A percentile compares a stretch with the other conserved stretches of the same genome.
Evolutionary conservation across 1,284 basidiomycete genomes (phyloP).

Genomic region (Athelia sp.): DNA sequence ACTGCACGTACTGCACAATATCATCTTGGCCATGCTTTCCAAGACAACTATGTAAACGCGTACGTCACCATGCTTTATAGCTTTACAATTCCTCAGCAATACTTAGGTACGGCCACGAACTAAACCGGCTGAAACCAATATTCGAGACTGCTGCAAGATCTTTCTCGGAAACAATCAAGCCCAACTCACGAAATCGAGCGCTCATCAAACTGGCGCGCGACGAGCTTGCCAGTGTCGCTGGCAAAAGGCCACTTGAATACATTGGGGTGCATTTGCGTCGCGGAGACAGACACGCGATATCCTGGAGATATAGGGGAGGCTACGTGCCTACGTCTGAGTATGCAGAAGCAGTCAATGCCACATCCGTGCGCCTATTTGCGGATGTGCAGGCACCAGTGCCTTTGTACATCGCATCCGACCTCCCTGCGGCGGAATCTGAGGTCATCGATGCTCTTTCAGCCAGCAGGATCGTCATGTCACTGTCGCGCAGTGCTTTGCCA

Average conservation of each 20-base stretch:
- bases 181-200: conserved; percentile 37
- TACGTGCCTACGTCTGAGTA: conserved; percentile 49
- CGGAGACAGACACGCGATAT: conserved; percentile 47
- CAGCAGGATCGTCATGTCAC: conserved; percentile 37
- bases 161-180: conserved; percentile 47
- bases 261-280: conserved; percentile 54
- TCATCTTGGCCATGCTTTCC: conserved; percentile 54
- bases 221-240: conserved; percentile 33
- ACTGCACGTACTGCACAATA: conserved; percentile 60
- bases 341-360: conserved; percentile 33
- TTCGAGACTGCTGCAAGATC: conserved; percentile 42
- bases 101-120: conserved; percentile 43
- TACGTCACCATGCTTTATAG: conserved; percentile 27
- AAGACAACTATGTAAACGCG: conserved; percentile 57
- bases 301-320: conserved; percentile 37
- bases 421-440: conserved; percentile 36
- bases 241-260: conserved; percentile 28
- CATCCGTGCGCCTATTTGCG: conserved; percentile 35
- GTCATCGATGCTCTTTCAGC: conserved; percentile 34
- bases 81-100: conserved; percentile 1
- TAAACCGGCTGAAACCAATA: conserved; percentile 53
- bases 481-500: conserved; percentile 34
- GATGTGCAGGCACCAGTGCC: conserved; percentile 15
- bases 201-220: conserved; percentile 46
- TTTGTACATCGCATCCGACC: conserved; percentile 60